A percentile compares a stretch with the other conserved stretches of the same genome.
These are phyloP conservation scores for Pythium volutum DNA, from an alignment of 352 stramenopile genomes.

Conservation along the genomic window DNA sequence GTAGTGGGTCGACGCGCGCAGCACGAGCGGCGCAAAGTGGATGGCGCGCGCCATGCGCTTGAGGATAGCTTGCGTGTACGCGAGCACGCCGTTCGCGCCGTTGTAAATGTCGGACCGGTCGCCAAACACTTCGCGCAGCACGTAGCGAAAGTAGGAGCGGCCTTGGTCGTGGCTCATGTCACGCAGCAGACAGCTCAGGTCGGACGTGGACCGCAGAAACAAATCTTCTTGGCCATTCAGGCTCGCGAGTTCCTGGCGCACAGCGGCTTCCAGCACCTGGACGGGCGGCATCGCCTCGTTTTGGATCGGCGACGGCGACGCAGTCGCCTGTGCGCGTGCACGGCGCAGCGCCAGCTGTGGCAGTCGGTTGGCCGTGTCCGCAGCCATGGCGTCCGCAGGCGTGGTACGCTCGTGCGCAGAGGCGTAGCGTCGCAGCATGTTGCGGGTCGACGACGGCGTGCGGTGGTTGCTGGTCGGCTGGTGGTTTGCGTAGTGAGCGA, in stretches of 20 bases:
- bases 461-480: conserved; percentile 12
- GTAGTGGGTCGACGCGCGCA: conserved; percentile 69
- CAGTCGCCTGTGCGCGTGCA: conserved; percentile 37
- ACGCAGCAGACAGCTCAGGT: conserved; percentile 67
- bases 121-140: conserved; percentile 72
- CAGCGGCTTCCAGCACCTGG: conserved; percentile 62
- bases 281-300: conserved; percentile 39
- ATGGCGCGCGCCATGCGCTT: conserved; percentile 69
- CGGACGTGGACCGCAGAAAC: conserved; percentile 76
- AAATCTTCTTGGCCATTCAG: conserved; percentile 64
- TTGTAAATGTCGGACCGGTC: conserved; percentile 57
- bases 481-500: conserved; percentile 24
- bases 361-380: conserved; percentile 20
- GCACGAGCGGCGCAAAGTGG: conserved; percentile 65
- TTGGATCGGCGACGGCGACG: background rate
- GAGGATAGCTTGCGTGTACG: conserved; percentile 59
- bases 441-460: conserved; percentile 6
- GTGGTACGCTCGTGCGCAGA: conserved; percentile 2
- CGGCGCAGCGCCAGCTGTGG: conserved; percentile 23
- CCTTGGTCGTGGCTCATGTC: conserved; percentile 65
- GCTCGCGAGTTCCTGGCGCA: conserved; percentile 60
- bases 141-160: conserved; percentile 78
- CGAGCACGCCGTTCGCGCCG: conserved; percentile 39
- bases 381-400: conserved; percentile 8
- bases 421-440: conserved; percentile 12